Base-by-base conservation (phyloP, 306 rosid species). In the Luffa acutangula region DNA sequence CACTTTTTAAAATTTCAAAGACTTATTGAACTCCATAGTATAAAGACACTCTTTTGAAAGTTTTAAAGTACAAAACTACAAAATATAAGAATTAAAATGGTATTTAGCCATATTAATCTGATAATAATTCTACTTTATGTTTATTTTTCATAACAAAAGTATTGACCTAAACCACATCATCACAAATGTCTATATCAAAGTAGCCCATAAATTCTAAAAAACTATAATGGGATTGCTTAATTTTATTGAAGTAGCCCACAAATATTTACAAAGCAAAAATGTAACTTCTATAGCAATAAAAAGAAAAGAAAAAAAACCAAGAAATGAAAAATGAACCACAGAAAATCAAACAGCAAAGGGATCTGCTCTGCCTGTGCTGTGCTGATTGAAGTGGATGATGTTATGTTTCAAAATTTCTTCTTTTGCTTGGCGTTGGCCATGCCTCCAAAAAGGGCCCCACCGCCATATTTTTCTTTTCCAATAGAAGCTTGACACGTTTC, bases 241-340 rank as follows among this genome's bases (percentile, higher is more conserved):
- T 73, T 41, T 73, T 73, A 73, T 73, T 73, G 6, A 70, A 70
- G 4, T 46, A 72, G 48, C 37, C 77, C 77, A 73, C 58, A 31
- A 73, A 14, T 73, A 73, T 73, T 48, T 73, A 73, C 77, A 46
- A 9, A 9, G n/a, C 46, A 64, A 64, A 33, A 65, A 37, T 59
- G 20, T 57, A 57, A 18, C 37, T 21, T 6, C 13, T 37, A 6
- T 69, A 14, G 37, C 13, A 31, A 31, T 13, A 31, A 46, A 31
- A 21, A 43, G 3, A 66, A 42, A 20, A 43, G 41, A 0, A 9
- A 3, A 12, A 45, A 12, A 25, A 48, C 2, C 4, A 66, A 11
- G 9, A 34, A 17, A 39, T 13, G 4, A 63, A 63, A 42, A 42
- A 67, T 67, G 33, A 15, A 67, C 18, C 75, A 69, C 17, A 36